Base-by-base conservation (phyloP, 345 rosid species). In the Eucalyptus victrix region DNA sequence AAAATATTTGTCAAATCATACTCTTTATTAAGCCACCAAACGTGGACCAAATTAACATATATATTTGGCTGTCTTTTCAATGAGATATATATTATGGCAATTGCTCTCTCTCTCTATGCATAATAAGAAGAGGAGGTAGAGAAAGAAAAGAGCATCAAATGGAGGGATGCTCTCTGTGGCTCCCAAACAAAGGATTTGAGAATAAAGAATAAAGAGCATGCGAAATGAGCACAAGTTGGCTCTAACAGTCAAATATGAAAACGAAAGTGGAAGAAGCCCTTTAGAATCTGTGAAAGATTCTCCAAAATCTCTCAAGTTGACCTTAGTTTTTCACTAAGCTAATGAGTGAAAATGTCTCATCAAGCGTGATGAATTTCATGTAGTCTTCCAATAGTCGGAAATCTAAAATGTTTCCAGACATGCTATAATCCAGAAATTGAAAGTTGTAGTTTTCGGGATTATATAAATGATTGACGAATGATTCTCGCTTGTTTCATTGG, bases 391-490 rank as follows among this genome's bases (percentile, higher is more conserved):
- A 21, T 40, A 3, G 30, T 11, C 9, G 0, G 6, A 12, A 23
- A 40, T 37, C 83, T 10, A 37, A 76, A 76, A 21, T 24, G 28
- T 1, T 21, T 76, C 30, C 0, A 1, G 5, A 40, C 47, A 6
- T 16, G 3, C 1, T 9, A 0, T 3, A 40, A 76, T 72, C 1
- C 4, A 19, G 8, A 37, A 72, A 18, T 2, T 24, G 14, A 40
- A 37, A 34, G 4, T 72, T 18, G 45, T 37, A 37, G 3, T 23
- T 72, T 72, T 37, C 5, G 8, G 6, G 4, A 72, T 37, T 37
- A 37, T 0, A 37, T 72, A 19, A 60, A 26, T 60, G 15, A 60
- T 12, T 60, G n/a, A 60, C 2, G 4, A 60, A 37, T 17, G 42
- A 37, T 32, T 67, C 42, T 32, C 12, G 4, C 42, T 37, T 67